These are phyloP conservation scores for Rugosomyces carneus DNA, from an alignment of 1,284 basidiomycete species.

Conservation along the genomic window DNA sequence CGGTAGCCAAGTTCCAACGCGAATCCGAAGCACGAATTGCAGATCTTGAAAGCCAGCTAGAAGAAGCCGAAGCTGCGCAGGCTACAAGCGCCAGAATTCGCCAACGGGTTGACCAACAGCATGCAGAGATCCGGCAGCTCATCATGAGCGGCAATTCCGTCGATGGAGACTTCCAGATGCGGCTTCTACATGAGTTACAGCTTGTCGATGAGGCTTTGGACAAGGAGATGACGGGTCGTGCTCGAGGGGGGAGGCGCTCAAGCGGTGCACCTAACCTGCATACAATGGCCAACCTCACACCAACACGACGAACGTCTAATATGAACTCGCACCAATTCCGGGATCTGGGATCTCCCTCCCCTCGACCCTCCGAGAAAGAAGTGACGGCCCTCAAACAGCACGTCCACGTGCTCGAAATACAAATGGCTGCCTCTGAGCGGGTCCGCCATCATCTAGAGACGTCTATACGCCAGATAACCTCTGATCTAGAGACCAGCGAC, in stretches of 20 bases:
- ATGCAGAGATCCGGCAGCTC: constrained; percentile 62
- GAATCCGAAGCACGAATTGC: constrained; percentile 64
- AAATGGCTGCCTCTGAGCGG: constrained; percentile 63
- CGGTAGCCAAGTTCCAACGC: constrained; percentile 53
- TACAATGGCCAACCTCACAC: constrained; percentile 35
- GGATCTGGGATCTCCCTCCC: constrained; percentile 29
- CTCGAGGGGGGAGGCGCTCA: constrained; percentile 19
- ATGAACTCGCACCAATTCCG: constrained; percentile 27
- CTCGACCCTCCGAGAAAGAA: constrained; percentile 42
- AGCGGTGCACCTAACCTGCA: constrained; percentile 26
- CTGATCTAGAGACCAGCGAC: constrained; percentile 60
- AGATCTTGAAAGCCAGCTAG: constrained; percentile 60
- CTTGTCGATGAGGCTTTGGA: constrained; percentile 57
- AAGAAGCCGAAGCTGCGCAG: constrained; percentile 47
- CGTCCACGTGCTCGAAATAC: constrained; percentile 61
- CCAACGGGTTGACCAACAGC: constrained; percentile 61
- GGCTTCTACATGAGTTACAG: constrained; percentile 66
- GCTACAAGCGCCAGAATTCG: constrained; percentile 50
- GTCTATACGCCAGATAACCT: constrained; percentile 55
- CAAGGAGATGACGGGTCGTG: constrained; percentile 43
- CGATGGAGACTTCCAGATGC: constrained; percentile 59
- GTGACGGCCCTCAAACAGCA: constrained; percentile 57
- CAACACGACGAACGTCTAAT: constrained; percentile 32
- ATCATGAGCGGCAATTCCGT: constrained; percentile 52
- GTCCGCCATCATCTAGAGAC: constrained; percentile 62